Evolutionary conservation across 352 stramenopile genomes (phyloP).

Genomic region (Hyaloperonospora arabidopsidis): DNA sequence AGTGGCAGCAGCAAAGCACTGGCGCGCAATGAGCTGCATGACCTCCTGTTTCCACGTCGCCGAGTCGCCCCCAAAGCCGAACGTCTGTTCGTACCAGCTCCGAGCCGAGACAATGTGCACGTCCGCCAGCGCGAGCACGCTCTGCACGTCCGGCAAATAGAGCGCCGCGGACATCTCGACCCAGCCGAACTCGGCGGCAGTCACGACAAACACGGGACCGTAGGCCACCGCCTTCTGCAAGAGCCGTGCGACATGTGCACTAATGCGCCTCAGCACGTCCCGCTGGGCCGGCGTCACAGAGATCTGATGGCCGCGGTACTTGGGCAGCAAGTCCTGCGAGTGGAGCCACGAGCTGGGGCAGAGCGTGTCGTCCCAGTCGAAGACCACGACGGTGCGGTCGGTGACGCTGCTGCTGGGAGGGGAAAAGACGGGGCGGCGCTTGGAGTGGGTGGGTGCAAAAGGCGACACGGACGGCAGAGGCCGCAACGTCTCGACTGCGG

Average conservation of each 20-base stretch:
- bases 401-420: slow-evolving; percentile 25
- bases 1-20: slow-evolving; percentile 52
- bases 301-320: slow-evolving; percentile 72
- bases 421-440: slow-evolving; percentile 9
- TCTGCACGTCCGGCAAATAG: slow-evolving; percentile 61
- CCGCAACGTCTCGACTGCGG: slow-evolving; percentile 41
- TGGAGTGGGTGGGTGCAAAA: slow-evolving; percentile 8
- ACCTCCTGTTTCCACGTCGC: slow-evolving; percentile 80
- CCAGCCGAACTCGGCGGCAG: slow-evolving; percentile 73
- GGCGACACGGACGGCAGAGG: slow-evolving; percentile 20
- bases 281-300: slow-evolving; percentile 45
- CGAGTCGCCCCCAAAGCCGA: slow-evolving; percentile 65
- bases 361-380: slow-evolving; percentile 87
- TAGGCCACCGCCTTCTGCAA: slow-evolving; percentile 69
- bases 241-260: slow-evolving; percentile 52
- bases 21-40: slow-evolving; percentile 79
- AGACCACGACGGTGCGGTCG: slow-evolving; percentile 78
- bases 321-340: slow-evolving; percentile 66
- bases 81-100: slow-evolving; percentile 84
- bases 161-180: slow-evolving; percentile 77
- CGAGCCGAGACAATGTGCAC: slow-evolving; percentile 82
- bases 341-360: slow-evolving; percentile 82
- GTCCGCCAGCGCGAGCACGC: slow-evolving; percentile 59
- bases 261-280: slow-evolving; percentile 48
- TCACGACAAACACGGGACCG: slow-evolving; percentile 81